Evolutionary conservation across 441 rosid genomes (phyloP), one percentile per base, ranked within the genome.

Genomic region (Adansonia rubrostipa): DNA sequence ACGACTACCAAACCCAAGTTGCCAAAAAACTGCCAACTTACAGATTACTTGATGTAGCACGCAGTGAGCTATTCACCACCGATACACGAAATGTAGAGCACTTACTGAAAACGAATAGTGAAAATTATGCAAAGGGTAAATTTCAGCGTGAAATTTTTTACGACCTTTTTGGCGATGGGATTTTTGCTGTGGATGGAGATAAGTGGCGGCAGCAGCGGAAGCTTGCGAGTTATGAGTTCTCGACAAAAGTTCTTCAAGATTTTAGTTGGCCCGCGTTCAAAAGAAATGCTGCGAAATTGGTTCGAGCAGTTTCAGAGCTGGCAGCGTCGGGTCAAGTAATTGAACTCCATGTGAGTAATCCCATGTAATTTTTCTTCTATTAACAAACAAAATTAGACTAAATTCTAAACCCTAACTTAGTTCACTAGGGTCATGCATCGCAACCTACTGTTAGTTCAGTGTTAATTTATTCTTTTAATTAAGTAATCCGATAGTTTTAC

Each of bases 191-290:
- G 45, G 94, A 95, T 74, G 97, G 97, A 5, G 91, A 90, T 3
- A 89, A 89, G 78, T 93, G 97, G 98, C 84, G 78, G 82, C 92
- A 93, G 48, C 97, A 93, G 84, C 84, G 97, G 82, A 95, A 95
- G 88, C 88, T 92, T 3, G 89, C 96, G 0, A 95, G 97, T 79
- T 86, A 81, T 33, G 97, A 93, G 86, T 93, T 93, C 68, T 91
- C 94, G 0, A 82, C 94, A 0, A 89, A 92, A 56, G 89, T 93
- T 61, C 85, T 93, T 0, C 83, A 93, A 77, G 95, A 90, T 11
- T 93, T 89, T 76, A 92, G 94, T 78, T 92, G 97, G 63, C 76
- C 75, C 8, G 90, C 88, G 54, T 94, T 94, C 47, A 81, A 92
- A 77, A 83, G 54, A 63, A 92, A 90, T 24, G 92, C 92, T 40